Percentiles rank a stretch among this genome's conserved stretches.
Evolutionary conservation across 345 rosid genomes (phyloP).

Genomic region (Pelargonium nanum): DNA sequence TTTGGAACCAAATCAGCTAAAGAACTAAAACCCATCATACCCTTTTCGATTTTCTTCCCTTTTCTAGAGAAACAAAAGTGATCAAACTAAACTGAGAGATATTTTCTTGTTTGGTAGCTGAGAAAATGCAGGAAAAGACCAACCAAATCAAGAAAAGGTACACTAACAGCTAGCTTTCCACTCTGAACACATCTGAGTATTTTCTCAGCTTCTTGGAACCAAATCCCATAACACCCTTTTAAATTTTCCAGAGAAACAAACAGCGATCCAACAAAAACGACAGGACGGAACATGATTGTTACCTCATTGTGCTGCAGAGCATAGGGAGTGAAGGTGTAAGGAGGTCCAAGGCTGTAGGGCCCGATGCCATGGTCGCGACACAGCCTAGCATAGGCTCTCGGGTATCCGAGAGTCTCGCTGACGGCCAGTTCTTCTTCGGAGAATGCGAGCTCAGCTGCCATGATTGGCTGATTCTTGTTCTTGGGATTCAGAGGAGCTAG

Average conservation of each 20-base stretch:
- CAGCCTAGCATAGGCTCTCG: conserved; percentile 62
- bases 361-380: conserved; percentile 37
- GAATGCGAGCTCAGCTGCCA: conserved; percentile 33
- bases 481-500: background rate
- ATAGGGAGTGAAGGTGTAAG: conserved; percentile 59
- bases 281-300: background rate
- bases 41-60: background rate
- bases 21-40: background rate
- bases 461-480: conserved; percentile 9
- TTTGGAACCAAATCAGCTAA: background rate
- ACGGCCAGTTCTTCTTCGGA: conserved; percentile 46
- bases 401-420: conserved; percentile 65
- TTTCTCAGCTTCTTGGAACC: background rate
- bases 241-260: background rate
- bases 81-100: too few relatives aligned
- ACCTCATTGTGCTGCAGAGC: conserved; percentile 54
- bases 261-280: background rate
- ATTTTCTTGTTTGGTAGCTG: background rate
- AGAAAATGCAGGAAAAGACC: background rate
- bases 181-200: background rate
- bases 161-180: too few relatives aligned
- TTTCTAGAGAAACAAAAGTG: background rate
- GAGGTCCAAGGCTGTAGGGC: conserved; percentile 54
- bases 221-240: background rate
- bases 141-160: background rate